These are phyloP conservation scores for Antitrichia curtipendula DNA, from an alignment of 225 moss, liverwort and hornwort genomes.

Conservation along the genomic window DNA sequence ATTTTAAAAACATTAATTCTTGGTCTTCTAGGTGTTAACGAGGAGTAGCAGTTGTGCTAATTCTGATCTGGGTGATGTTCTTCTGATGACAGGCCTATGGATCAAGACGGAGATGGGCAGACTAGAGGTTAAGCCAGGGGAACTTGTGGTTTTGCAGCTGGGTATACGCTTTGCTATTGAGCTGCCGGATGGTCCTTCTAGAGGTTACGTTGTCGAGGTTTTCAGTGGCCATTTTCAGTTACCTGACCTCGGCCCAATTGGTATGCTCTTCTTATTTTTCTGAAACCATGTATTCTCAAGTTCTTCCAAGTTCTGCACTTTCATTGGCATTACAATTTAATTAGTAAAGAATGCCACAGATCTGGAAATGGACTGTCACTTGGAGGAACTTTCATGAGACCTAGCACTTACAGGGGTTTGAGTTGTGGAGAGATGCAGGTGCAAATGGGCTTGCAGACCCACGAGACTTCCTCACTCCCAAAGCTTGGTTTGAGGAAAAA, in stretches of 20 bases:
- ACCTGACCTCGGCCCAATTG: slow-evolving; percentile 90
- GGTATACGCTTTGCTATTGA: slow-evolving; percentile 77
- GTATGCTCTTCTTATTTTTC: slow-evolving; percentile 3
- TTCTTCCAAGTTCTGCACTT: neutral
- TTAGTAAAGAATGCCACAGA: neutral
- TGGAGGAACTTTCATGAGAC: neutral
- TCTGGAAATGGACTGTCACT: neutral
- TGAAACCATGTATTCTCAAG: neutral
- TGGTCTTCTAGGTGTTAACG: neutral
- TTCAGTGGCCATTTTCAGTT: slow-evolving; percentile 91
- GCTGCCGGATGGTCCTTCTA: slow-evolving; percentile 85
- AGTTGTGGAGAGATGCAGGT: slow-evolving; percentile 29
- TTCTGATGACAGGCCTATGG: slow-evolving; percentile 47
- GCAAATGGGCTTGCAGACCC: slow-evolving; percentile 90
- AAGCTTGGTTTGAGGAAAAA: slow-evolving; percentile 76
- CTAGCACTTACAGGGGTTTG: neutral
- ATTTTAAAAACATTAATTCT: neutral
- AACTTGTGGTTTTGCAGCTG: slow-evolving; percentile 72
- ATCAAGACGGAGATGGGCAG: slow-evolving; percentile 89
- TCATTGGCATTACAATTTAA: neutral
- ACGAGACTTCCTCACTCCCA: slow-evolving; percentile 79
- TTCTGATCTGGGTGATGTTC: neutral
- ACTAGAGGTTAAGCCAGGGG: slow-evolving; percentile 75
- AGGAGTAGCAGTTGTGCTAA: neutral
- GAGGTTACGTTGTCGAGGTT: slow-evolving; percentile 84